Percentiles rank a stretch among this genome's conserved stretches.
These are phyloP conservation scores for Leccinum truebloodii DNA, from an alignment of 768 basidiomycete genomes.

Conservation along the genomic window DNA sequence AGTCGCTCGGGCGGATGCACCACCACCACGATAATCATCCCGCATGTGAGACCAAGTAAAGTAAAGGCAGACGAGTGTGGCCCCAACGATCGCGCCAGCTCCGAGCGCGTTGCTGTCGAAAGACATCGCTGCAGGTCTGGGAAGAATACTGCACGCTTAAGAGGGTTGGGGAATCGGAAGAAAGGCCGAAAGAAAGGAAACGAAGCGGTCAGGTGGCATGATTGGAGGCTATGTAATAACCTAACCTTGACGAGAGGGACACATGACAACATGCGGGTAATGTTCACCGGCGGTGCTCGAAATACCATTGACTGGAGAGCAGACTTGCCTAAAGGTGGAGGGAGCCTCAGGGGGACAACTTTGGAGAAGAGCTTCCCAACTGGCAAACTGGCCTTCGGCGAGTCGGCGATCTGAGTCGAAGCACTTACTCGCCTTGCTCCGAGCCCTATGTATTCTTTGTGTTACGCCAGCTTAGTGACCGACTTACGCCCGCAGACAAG, in stretches of 20 bases:
- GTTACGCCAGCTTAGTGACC: too few relatives aligned
- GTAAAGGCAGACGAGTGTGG: background rate
- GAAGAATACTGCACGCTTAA: background rate
- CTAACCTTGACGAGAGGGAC: background rate
- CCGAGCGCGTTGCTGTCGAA: background rate
- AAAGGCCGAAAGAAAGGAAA: background rate
- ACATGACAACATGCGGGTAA: too few relatives aligned
- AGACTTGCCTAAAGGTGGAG: too few relatives aligned
- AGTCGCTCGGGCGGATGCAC: background rate
- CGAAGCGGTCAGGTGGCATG: background rate
- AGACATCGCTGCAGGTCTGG: background rate
- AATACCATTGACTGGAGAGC: too few relatives aligned
- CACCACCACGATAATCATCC: background rate
- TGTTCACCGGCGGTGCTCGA: too few relatives aligned
- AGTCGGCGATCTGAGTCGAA: too few relatives aligned
- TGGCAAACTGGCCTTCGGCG: too few relatives aligned
- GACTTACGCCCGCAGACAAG: too few relatives aligned
- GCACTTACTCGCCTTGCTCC: too few relatives aligned
- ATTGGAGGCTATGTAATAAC: background rate
- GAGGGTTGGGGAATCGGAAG: slow-evolving; percentile 18
- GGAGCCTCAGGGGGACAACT: too few relatives aligned
- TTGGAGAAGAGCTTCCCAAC: too few relatives aligned
- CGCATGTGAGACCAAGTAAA: slow-evolving; percentile 3
- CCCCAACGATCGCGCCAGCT: background rate
- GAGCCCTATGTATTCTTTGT: too few relatives aligned